These are phyloP conservation scores for Diaporthe sp. DNA, from an alignment of 2,329 filamentous ascomycete species.

Conservation along the genomic window DNA sequence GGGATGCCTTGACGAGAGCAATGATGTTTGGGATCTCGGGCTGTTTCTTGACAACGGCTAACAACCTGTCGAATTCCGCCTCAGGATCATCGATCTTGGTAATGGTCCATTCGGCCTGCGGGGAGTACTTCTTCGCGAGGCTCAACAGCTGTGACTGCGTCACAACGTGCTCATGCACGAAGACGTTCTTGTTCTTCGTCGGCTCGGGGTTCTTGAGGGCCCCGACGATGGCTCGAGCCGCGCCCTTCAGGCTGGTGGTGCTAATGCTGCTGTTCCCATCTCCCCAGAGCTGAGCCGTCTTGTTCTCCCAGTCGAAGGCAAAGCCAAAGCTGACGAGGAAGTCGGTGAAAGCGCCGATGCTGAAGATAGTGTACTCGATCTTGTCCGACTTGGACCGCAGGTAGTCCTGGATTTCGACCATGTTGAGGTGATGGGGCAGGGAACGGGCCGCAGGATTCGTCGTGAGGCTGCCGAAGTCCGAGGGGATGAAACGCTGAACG, in stretches of 20 bases:
- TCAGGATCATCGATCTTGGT: not conserved
- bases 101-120: not conserved
- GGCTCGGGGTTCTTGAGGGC: not conserved
- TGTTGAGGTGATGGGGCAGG: not conserved
- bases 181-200: slow-evolving; percentile 8
- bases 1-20: not conserved
- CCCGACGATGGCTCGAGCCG: not conserved
- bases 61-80: not conserved
- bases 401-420: slow-evolving; percentile 21
- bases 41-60: not conserved
- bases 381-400: not conserved
- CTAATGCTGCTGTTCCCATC: slow-evolving; percentile 7
- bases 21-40: not conserved
- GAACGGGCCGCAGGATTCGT: slow-evolving; percentile 8
- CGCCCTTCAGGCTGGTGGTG: slow-evolving; percentile 6
- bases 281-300: slow-evolving; percentile 14
- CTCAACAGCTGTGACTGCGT: not conserved
- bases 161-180: not conserved
- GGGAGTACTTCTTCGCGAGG: slow-evolving; percentile 1
- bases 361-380: slow-evolving; percentile 23
- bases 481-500: slow-evolving; percentile 31
- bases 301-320: slow-evolving; percentile 6
- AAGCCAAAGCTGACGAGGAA: not conserved
- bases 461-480: slow-evolving; percentile 29
- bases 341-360: slow-evolving; percentile 11